These are phyloP conservation scores for Dryadomyces quercus-mongolicae DNA, from an alignment of 2,329 filamentous ascomycete species.

Conservation along the genomic window DNA sequence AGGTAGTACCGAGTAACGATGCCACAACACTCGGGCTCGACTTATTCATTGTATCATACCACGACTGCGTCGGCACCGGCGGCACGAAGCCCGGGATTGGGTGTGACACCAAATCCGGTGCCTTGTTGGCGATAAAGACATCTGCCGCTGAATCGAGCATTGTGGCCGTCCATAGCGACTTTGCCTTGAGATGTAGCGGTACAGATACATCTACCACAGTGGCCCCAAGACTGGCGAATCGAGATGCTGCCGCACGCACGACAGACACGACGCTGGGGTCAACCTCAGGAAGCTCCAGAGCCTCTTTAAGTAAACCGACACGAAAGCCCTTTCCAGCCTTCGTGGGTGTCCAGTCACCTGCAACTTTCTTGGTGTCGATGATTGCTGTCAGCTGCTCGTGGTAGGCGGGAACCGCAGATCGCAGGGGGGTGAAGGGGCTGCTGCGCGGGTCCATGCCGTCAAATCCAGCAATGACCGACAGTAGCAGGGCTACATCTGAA, in stretches of 20 bases:
- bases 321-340: constrained; percentile 25
- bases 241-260: constrained; percentile 23
- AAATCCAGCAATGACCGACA: constrained; percentile 29
- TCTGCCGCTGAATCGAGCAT: constrained; percentile 18
- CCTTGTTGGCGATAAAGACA: constrained; percentile 17
- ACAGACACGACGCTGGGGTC: constrained; percentile 23
- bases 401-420: constrained; percentile 20
- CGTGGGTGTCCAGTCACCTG: constrained; percentile 14
- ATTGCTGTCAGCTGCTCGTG: constrained; percentile 15
- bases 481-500: constrained; percentile 27
- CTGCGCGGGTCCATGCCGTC: constrained; percentile 35
- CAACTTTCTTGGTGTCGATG: constrained; percentile 11
- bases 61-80: constrained; percentile 22
- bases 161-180: constrained; percentile 34
- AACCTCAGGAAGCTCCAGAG: constrained; percentile 25
- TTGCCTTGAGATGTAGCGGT: constrained; percentile 32
- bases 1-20: constrained; percentile 25
- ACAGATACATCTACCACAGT: constrained; percentile 30
- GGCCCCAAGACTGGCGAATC: constrained; percentile 28
- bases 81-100: constrained; percentile 18
- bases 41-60: constrained; percentile 29
- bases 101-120: constrained; percentile 20
- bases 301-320: constrained; percentile 33
- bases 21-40: constrained; percentile 32
- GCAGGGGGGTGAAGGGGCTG: constrained; percentile 24